Evolutionary conservation across 169 alveolate genomes (phyloP).

Genomic region (Plasmodium reichenowi): DNA sequence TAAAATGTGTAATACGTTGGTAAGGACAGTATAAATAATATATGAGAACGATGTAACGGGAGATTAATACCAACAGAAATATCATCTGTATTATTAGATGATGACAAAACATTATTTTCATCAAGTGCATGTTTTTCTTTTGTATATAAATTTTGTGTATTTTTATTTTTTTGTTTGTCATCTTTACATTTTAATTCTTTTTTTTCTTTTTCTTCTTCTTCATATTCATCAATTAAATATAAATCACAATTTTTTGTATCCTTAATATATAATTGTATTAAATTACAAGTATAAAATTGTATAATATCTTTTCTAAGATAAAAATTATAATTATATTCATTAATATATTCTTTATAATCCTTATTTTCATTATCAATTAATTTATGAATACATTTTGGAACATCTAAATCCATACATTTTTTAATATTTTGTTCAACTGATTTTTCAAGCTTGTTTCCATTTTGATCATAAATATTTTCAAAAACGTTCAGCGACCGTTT

Average conservation of each 20-base stretch:
- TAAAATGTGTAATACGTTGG: slow-evolving; percentile 32
- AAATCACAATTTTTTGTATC: slow-evolving; percentile 29
- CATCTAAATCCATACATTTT: too few species aligned
- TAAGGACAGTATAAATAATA: slow-evolving; percentile 36
- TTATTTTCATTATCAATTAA: too few species aligned
- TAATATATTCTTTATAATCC: slow-evolving; percentile 12
- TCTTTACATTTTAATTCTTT: neutral
- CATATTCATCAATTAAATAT: slow-evolving; percentile 52
- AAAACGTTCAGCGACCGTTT: slow-evolving; percentile 10
- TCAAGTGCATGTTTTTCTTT: neutral
- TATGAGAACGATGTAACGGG: slow-evolving; percentile 64
- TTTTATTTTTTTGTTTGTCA: neutral
- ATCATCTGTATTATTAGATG: neutral
- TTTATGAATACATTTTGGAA: too few species aligned
- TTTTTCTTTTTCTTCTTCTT: slow-evolving; percentile 6
- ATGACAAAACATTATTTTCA: neutral
- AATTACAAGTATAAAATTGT: slow-evolving; percentile 26
- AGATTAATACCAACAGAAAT: slow-evolving; percentile 8
- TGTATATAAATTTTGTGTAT: neutral
- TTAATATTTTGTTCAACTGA: neutral
- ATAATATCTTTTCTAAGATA: slow-evolving; percentile 21
- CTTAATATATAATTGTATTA: slow-evolving; percentile 30
- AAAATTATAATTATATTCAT: slow-evolving; percentile 2
- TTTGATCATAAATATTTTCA: slow-evolving; percentile 59
- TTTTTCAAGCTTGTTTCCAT: slow-evolving; percentile 31